Conservation (phyloP, 495 filamentous ascomycete species). For the Talaromyces thailandensis region DNA sequence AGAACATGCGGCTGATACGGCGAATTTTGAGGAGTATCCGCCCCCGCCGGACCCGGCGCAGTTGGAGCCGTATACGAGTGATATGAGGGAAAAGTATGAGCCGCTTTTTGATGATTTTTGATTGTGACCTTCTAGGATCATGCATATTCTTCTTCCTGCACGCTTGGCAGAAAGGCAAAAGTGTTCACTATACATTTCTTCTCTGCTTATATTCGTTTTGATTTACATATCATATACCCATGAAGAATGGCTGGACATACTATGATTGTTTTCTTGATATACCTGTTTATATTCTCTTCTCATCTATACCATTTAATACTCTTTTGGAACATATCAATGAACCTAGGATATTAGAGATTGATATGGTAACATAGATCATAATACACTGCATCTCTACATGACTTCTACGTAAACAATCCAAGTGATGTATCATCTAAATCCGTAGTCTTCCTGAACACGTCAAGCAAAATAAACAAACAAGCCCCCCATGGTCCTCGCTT, state of each 20-base stretch:
- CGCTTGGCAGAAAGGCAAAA: not conserved
- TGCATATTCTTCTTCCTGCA: not conserved
- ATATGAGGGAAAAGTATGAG: conserved; percentile 68
- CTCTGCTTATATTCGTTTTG: conserved; percentile 4
- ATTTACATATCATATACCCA: conserved; percentile 1
- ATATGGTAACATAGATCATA: not conserved
- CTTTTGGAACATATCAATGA: not conserved
- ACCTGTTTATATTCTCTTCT: not conserved
- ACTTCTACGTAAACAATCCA: not conserved
- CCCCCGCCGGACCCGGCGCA: conserved; percentile 46
- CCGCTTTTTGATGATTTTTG: conserved; percentile 73
- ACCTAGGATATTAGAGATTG: not conserved
- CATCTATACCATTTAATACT: not conserved
- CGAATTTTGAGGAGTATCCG: conserved; percentile 87
- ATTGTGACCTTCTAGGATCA: conserved; percentile 4
- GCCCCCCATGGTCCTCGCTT: not conserved
- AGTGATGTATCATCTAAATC: not conserved
- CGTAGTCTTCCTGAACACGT: not conserved
- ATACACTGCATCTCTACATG: not conserved
- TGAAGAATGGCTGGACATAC: conserved; percentile 3
- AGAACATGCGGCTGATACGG: conserved; percentile 69
- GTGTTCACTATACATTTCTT: not conserved
- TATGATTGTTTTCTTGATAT: not conserved
- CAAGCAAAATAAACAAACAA: not conserved
- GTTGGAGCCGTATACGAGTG: conserved; percentile 56